Percentiles rank a stretch among this genome's conserved stretches.
These are phyloP conservation scores for Monosporascus cannonballus DNA, from an alignment of 2,329 filamentous ascomycete species.

Conservation along the genomic window DNA sequence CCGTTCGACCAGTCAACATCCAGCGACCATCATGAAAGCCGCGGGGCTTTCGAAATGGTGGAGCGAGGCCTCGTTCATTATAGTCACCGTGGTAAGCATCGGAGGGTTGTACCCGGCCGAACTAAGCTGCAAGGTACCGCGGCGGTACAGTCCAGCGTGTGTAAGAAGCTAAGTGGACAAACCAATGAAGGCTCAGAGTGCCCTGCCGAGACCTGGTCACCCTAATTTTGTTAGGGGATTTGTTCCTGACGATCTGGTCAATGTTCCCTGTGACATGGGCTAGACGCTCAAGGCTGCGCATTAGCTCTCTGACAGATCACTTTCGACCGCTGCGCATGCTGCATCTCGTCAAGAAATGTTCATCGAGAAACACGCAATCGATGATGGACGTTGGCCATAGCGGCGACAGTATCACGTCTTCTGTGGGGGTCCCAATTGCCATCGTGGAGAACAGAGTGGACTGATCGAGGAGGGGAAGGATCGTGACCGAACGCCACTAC, in stretches of 20 bases:
- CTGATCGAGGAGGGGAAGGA: background rate
- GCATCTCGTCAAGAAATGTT: no score
- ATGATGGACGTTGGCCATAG: no score
- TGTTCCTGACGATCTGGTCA: no score
- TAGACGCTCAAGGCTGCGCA: no score
- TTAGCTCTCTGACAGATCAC: no score
- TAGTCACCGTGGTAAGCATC: background rate
- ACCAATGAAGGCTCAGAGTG: background rate
- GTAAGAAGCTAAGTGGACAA: background rate
- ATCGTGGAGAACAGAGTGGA: background rate
- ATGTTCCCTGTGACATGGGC: no score
- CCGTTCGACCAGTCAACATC: slow-evolving; percentile 1
- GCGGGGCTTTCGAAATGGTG: no score
- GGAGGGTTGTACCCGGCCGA: background rate
- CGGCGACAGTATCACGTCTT: no score
- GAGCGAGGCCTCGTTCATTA: background rate
- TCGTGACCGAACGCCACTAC: background rate
- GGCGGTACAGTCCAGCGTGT: background rate
- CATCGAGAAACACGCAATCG: no score
- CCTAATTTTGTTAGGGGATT: no score
- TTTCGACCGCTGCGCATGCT: no score
- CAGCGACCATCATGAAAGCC: background rate
- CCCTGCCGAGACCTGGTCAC: background rate
- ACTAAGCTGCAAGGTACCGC: background rate
- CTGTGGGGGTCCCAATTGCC: no score